Evolutionary conservation across 306 rosid species (phyloP).

Genomic region (Trichosanthes cucumerina): DNA sequence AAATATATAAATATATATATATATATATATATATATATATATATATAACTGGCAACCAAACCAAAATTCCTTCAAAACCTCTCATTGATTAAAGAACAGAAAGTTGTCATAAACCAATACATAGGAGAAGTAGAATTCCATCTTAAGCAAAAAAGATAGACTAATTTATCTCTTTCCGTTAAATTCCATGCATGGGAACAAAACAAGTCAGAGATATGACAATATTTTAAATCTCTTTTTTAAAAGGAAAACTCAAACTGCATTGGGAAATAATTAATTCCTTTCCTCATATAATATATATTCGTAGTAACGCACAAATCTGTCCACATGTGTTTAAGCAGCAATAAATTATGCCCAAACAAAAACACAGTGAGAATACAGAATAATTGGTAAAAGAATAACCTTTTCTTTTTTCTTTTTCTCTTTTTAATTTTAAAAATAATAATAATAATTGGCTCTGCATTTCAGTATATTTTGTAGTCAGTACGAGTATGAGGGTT

Average conservation of each 20-base stretch:
- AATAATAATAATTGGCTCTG: not conserved
- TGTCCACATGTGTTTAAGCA: not conserved
- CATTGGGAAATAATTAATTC: not conserved
- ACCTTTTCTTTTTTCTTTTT: not conserved
- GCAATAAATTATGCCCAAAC: conserved; percentile 1
- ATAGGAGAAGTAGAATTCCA: not conserved
- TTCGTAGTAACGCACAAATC: not conserved
- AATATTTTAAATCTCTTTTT: not conserved
- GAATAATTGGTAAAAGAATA: not conserved
- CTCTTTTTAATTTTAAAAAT: not conserved
- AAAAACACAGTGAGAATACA: conserved; percentile 2
- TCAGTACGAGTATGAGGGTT: conserved; percentile 12
- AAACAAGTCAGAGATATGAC: not conserved
- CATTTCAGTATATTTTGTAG: conserved; percentile 6
- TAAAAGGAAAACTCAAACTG: not conserved
- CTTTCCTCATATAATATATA: conserved; percentile 1
- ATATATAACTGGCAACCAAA: not conserved
- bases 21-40: too few species aligned
- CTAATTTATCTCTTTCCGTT: not conserved
- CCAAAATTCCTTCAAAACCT: not conserved
- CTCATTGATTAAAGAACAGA: not conserved
- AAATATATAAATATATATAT: too few species aligned
- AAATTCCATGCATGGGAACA: not conserved
- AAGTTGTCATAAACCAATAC: not conserved
- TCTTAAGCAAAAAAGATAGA: not conserved